Evolutionary conservation across 2,329 filamentous ascomycete genomes (phyloP).

Genomic region (Aspergillus niger): DNA sequence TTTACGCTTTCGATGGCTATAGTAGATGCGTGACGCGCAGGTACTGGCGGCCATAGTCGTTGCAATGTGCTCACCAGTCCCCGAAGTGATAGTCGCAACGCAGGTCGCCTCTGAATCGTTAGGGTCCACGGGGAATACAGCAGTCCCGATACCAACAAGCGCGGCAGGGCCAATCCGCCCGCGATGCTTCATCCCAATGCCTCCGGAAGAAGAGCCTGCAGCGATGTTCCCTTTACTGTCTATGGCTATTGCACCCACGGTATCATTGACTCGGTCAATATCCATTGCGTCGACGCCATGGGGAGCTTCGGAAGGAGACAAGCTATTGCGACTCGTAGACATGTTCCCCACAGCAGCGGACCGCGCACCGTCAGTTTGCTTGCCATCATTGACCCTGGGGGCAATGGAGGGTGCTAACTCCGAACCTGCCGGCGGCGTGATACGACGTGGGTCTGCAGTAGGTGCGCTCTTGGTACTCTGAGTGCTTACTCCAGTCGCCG

Average conservation of each 20-base stretch:
- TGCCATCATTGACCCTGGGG: conserved; percentile 5
- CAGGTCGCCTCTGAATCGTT: conserved; percentile 68
- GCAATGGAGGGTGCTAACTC: background rate
- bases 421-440: conserved; percentile 1
- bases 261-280: conserved; percentile 78
- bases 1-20: conserved; percentile 62
- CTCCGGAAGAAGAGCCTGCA: conserved; percentile 91
- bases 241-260: conserved; percentile 92
- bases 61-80: conserved; percentile 97
- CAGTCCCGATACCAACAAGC: conserved; percentile 85
- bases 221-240: conserved; percentile 85
- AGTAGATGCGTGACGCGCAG: conserved; percentile 82
- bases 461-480: background rate
- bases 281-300: conserved; percentile 4
- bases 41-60: conserved; percentile 88
- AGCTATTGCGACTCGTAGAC: background rate
- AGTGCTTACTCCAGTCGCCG: background rate
- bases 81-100: conserved; percentile 86
- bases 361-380: conserved; percentile 11
- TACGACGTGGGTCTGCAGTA: background rate
- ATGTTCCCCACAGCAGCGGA: background rate
- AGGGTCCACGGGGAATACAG: conserved; percentile 75
- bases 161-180: conserved; percentile 91
- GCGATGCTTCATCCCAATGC: conserved; percentile 96
- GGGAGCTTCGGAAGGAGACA: background rate